Evolutionary conservation across 164 flowering plant species (phyloP).

Genomic region (Cinnamomum micranthum): DNA sequence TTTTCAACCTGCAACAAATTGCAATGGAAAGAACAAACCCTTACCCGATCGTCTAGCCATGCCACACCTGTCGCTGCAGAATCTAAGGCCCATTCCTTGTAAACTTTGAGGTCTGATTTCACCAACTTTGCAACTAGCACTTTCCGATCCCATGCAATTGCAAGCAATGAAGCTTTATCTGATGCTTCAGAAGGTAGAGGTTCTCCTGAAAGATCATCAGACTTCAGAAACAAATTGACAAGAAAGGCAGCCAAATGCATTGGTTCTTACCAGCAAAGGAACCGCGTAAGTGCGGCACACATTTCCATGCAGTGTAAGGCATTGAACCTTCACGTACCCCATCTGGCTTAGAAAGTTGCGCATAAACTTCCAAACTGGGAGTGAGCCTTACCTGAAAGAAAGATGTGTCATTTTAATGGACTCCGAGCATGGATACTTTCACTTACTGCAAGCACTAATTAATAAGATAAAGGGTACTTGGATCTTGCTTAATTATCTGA

Average conservation of each 20-base stretch:
- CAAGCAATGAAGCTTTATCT: conserved; percentile 75
- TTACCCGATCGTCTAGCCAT: conserved; percentile 94
- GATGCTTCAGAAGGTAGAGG: conserved; percentile 33
- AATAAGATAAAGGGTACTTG: conserved; percentile 25
- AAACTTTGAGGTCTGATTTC: conserved; percentile 71
- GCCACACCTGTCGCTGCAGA: conserved; percentile 79
- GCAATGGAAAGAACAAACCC: not conserved
- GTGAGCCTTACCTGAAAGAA: conserved; percentile 63
- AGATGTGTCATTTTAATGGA: conserved; percentile 15
- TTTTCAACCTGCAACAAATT: conserved; percentile 2
- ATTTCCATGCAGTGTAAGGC: conserved; percentile 98
- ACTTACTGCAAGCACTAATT: conserved; percentile 13
- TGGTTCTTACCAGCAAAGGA: conserved; percentile 54
- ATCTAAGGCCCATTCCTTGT: conserved; percentile 79
- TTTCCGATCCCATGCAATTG: conserved; percentile 91
- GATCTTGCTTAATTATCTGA: conserved; percentile 27
- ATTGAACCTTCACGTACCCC: conserved; percentile 89
- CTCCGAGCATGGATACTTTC: not conserved
- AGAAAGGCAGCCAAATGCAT: not conserved
- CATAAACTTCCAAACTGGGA: conserved; percentile 70
- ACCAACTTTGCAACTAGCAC: conserved; percentile 87
- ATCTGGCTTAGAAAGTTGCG: conserved; percentile 80
- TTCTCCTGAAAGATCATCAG: conserved; percentile 34
- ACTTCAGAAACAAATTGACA: conserved; percentile 6
- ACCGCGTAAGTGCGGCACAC: conserved; percentile 28